Percentiles rank a stretch among this genome's conserved stretches.
Evolutionary conservation across 129 eudicot species (phyloP).

Genomic region (Helichrysum umbraculigerum): DNA sequence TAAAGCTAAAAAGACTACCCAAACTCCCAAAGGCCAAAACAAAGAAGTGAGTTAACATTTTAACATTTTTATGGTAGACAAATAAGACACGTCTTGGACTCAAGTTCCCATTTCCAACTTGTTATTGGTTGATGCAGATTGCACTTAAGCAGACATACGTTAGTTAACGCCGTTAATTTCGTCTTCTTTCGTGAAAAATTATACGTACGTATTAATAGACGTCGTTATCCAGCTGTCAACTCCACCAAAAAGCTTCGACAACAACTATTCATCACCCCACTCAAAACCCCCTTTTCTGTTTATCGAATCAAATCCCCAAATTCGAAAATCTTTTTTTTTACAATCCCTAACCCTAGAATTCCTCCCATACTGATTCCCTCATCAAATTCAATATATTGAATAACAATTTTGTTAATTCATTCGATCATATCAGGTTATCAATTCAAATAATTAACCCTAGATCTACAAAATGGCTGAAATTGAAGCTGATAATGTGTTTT

Average conservation of each 20-base stretch:
- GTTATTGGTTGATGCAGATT: constrained; percentile 17
- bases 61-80: background rate
- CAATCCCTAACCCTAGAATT: too few species aligned
- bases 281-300: background rate
- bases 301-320: background rate
- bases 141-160: background rate
- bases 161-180: background rate
- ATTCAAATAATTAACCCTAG: background rate
- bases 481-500: constrained; percentile 40
- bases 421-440: background rate
- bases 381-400: background rate
- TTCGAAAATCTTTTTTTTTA: too few species aligned
- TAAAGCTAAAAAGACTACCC: too few species aligned
- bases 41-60: too few species aligned
- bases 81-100: background rate
- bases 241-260: background rate
- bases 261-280: background rate
- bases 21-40: too few species aligned
- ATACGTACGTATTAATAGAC: background rate
- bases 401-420: too few species aligned
- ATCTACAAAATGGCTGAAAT: background rate
- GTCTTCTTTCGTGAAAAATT: background rate
- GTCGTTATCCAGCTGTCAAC: background rate
- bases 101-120: background rate
- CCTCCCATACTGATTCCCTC: background rate